A percentile compares a stretch with the other conserved stretches of the same genome.
Evolutionary conservation across 805 yeast species (phyloP).

Genomic region (Pichia thaimueangensis): DNA sequence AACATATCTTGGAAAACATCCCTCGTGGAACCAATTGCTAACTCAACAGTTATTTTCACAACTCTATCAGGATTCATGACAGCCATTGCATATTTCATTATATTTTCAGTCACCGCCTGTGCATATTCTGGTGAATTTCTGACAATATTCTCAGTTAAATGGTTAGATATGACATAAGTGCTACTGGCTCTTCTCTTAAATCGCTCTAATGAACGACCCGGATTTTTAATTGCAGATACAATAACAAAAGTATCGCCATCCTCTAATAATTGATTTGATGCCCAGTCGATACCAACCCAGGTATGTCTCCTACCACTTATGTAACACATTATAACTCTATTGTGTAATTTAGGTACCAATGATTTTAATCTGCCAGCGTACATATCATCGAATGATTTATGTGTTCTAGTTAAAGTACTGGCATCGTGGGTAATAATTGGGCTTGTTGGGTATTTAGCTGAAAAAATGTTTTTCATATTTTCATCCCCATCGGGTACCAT

Average conservation of each 20-base stretch:
- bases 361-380: conserved; percentile 34
- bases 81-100: conserved; percentile 47
- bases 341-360: conserved; percentile 34
- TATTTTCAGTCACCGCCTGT: conserved; percentile 38
- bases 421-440: conserved; percentile 36
- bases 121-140: conserved; percentile 43
- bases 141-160: conserved; percentile 29
- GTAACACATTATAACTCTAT: conserved; percentile 54
- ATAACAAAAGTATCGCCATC: conserved; percentile 65
- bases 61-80: conserved; percentile 40
- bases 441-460: conserved; percentile 28
- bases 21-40: conserved; percentile 53
- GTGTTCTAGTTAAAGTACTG: conserved; percentile 40
- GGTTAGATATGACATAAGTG: conserved; percentile 10
- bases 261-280: conserved; percentile 45
- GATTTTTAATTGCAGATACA: conserved; percentile 43
- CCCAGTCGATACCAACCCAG: conserved; percentile 79
- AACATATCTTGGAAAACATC: conserved; percentile 54
- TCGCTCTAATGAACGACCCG: conserved; percentile 20
- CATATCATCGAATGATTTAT: conserved; percentile 40
- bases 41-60: conserved; percentile 50
- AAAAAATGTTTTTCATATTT: conserved; percentile 2
- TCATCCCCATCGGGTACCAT: conserved; percentile 4
- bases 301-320: conserved; percentile 69
- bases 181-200: conserved; percentile 15